A percentile compares a stretch with the other conserved stretches of the same genome.
Evolutionary conservation across 2,329 filamentous ascomycete genomes (phyloP).

Genomic region (Mycosphaerelloides madeirae): DNA sequence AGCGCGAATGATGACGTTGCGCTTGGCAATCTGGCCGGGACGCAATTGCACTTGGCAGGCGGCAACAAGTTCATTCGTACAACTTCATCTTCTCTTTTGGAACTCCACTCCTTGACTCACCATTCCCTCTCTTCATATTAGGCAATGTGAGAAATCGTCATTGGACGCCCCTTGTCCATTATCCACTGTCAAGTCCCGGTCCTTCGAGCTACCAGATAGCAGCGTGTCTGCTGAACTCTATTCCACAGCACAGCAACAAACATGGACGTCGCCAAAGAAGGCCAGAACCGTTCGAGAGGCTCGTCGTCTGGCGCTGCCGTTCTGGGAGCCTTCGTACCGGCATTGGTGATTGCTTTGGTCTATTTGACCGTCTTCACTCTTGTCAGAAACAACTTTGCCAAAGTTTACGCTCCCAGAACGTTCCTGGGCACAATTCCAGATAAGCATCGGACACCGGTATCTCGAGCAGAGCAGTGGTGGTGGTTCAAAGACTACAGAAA

Average conservation of each 20-base stretch:
- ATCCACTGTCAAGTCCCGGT: no score
- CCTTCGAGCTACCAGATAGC: neutral
- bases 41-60: no score
- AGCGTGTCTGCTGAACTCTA: neutral
- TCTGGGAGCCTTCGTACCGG: constrained; percentile 31
- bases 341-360: constrained; percentile 26
- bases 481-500: constrained; percentile 48
- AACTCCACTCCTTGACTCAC: no score
- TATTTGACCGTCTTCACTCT: constrained; percentile 28
- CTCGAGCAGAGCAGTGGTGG: constrained; percentile 19
- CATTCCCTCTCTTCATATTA: no score
- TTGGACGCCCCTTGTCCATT: no score
- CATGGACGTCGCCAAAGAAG: constrained; percentile 17
- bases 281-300: constrained; percentile 23
- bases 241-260: neutral
- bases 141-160: no score
- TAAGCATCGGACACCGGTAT: constrained; percentile 30
- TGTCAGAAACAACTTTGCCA: constrained; percentile 28
- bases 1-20: no score
- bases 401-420: constrained; percentile 31
- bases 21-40: no score
- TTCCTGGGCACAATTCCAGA: constrained; percentile 31
- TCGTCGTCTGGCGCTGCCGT: constrained; percentile 30
- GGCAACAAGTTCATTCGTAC: no score
- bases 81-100: no score